phyloP scores from a whole-genome alignment of 2,329 filamentous ascomycete genomes.

The Chaetomiaceae sp. region DNA sequence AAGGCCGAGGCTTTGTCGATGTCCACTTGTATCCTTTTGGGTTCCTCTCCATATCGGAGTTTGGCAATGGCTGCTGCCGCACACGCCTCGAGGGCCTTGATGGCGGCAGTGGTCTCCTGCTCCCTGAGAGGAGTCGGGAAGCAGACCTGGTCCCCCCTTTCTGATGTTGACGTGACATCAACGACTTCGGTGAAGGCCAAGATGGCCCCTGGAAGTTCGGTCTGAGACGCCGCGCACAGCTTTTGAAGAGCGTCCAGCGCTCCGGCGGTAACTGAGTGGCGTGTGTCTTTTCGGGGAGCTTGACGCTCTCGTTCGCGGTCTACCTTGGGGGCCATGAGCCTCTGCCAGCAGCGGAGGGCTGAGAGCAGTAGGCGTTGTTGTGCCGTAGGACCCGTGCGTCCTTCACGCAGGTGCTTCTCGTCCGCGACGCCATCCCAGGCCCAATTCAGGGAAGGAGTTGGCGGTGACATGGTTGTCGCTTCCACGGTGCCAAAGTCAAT shows the following conservation, averaged over 20 bases:
- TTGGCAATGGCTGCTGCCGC: conserved; percentile 58
- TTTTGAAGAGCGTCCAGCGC: conserved; percentile 29
- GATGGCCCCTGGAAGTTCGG: conserved; percentile 33
- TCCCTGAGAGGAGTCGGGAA: conserved; percentile 40
- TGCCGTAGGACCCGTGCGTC: neutral
- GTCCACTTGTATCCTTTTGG: conserved; percentile 45
- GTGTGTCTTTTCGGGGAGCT: neutral
- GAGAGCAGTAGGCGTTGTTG: conserved; percentile 15
- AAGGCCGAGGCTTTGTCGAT: conserved; percentile 51
- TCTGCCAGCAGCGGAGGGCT: conserved; percentile 15
- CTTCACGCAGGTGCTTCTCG: neutral
- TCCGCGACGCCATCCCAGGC: conserved; percentile 1
- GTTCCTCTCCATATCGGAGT: conserved; percentile 42
- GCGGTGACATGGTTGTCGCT: conserved; percentile 11
- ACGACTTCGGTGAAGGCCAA: conserved; percentile 28
- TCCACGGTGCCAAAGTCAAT: neutral
- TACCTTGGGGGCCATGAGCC: neutral
- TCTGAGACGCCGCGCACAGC: conserved; percentile 27
- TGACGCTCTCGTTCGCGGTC: neutral
- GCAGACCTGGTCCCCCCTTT: conserved; percentile 31
- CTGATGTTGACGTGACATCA: conserved; percentile 29
- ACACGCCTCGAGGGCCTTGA: conserved; percentile 57
- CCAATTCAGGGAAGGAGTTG: conserved; percentile 9
- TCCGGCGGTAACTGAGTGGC: conserved; percentile 33
- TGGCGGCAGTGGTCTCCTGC: conserved; percentile 39